phyloP scores from a whole-genome alignment of 768 basidiomycete species.

The Grammothele lineata region DNA sequence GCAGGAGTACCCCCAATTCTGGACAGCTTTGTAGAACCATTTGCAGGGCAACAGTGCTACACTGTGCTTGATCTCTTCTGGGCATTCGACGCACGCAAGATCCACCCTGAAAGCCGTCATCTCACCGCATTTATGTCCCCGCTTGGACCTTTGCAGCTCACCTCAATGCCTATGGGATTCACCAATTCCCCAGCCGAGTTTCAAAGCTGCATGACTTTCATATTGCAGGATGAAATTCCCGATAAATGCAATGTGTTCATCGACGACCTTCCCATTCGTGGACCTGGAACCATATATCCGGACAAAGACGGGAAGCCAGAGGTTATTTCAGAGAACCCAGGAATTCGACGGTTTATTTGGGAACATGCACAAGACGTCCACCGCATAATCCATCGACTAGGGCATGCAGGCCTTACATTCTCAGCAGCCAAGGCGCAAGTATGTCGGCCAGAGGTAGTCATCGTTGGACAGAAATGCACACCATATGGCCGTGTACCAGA shows the following conservation, averaged over 20 bases:
- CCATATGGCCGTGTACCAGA: too few relatives aligned
- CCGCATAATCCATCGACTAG: constrained; percentile 16
- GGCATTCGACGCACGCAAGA: constrained; percentile 12
- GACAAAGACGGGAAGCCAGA: too few relatives aligned
- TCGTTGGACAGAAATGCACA: too few relatives aligned
- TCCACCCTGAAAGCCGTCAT: constrained; percentile 8
- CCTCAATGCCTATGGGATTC: constrained; percentile 14
- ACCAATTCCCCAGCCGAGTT: constrained; percentile 22
- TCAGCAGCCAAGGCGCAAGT: background rate
- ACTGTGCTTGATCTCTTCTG: constrained; percentile 14
- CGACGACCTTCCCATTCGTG: constrained; percentile 22
- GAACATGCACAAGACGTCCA: constrained; percentile 17
- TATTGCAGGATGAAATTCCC: constrained; percentile 23
- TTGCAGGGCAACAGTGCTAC: constrained; percentile 14
- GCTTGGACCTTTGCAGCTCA: constrained; percentile 12
- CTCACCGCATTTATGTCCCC: constrained; percentile 16
- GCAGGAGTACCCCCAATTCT: constrained; percentile 31
- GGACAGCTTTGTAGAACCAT: constrained; percentile 27
- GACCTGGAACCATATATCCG: constrained; percentile 12
- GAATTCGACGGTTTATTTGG: constrained; percentile 18
- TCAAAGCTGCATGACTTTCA: constrained; percentile 17
- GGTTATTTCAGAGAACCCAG: constrained; percentile 1
- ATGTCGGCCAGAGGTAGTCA: background rate
- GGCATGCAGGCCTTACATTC: constrained; percentile 11
- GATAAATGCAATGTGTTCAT: constrained; percentile 17